Base-by-base conservation (phyloP, 176 grass and related monocot genomes). In the Aechmea fasciata region DNA sequence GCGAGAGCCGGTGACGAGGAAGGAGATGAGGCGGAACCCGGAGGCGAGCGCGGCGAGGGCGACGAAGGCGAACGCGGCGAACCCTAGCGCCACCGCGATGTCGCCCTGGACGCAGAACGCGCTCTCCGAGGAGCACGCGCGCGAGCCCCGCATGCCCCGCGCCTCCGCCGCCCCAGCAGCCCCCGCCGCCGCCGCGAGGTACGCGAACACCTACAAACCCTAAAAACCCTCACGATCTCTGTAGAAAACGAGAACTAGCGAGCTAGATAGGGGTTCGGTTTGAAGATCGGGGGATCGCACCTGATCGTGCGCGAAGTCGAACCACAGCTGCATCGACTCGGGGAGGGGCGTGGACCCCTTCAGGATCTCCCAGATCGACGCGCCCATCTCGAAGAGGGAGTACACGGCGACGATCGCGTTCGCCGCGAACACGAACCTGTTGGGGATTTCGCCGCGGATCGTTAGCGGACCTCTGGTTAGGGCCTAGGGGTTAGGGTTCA, bases 251-350 rank as follows among this genome's bases (percentile, higher is more conserved):
- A 69, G n/a, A 0, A 50, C 3, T 41, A 41, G 33, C 33, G 6
- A 41, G 33, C 33, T 41, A 41, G n/a, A n/a, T n/a, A n/a, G 33
- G 33, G 33, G 6, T 41, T 41, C 33, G 33, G 33, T 5, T 41
- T 1, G 33, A 3, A 41, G 33, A 41, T 41, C 33, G 33, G n/a
- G 23, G 61, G 2, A 23, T 3, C 2, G 66, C 61, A 94, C 90
- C 83, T 96, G 93, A 69, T 96, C 93, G 87, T 92, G 93, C 7
- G 67, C 69, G 79, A 92, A 96, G 78, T 96, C 93, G 79, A 92
- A 96, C 89, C 86, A 92, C 77, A 96, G 86, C 81, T 90, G 93
- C 52, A 88, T 1, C 59, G 71, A 22, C 74, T 92, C 88, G 1
- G 86, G 92, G 1, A 92, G 70, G 48, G 84, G 86, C 68, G 93